Percentiles rank a stretch among this genome's conserved stretches.
Evolutionary conservation across 1,139 yeast genomes (phyloP).

Genomic region (Diutina siamensis): DNA sequence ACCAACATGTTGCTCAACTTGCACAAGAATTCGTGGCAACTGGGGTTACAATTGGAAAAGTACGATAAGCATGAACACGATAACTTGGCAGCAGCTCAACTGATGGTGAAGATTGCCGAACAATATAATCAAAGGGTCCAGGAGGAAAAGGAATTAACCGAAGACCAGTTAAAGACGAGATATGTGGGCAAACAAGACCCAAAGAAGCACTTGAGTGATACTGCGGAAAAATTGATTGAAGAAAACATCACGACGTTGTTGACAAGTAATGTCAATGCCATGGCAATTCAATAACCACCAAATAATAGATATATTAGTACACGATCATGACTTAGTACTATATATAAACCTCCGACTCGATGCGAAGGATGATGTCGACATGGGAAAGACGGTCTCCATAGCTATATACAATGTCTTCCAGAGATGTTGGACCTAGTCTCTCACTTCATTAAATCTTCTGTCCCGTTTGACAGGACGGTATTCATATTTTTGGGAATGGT

Average conservation of each 20-base stretch:
- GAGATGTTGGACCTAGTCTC: no score
- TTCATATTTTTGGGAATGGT: no score
- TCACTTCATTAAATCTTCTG: no score
- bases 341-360: no score
- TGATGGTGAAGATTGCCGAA: slow-evolving; percentile 83
- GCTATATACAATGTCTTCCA: no score
- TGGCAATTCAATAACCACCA: slow-evolving; percentile 35
- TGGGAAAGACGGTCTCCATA: no score
- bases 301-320: neutral
- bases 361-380: no score
- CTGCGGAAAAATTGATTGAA: slow-evolving; percentile 78
- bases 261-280: slow-evolving; percentile 81
- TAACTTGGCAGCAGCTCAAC: slow-evolving; percentile 61
- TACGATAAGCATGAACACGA: slow-evolving; percentile 69
- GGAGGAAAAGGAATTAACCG: slow-evolving; percentile 82
- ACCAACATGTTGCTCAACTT: slow-evolving; percentile 88
- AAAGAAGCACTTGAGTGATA: slow-evolving; percentile 87
- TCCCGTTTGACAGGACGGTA: no score
- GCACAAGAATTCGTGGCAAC: slow-evolving; percentile 95
- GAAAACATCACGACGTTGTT: slow-evolving; percentile 80
- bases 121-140: slow-evolving; percentile 83
- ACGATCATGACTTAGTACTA: no score
- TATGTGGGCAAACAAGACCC: slow-evolving; percentile 99
- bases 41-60: slow-evolving; percentile 73
- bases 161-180: slow-evolving; percentile 85